Conservation (phyloP, 2,329 filamentous ascomycete genomes). For the Sporothrix sp. region DNA sequence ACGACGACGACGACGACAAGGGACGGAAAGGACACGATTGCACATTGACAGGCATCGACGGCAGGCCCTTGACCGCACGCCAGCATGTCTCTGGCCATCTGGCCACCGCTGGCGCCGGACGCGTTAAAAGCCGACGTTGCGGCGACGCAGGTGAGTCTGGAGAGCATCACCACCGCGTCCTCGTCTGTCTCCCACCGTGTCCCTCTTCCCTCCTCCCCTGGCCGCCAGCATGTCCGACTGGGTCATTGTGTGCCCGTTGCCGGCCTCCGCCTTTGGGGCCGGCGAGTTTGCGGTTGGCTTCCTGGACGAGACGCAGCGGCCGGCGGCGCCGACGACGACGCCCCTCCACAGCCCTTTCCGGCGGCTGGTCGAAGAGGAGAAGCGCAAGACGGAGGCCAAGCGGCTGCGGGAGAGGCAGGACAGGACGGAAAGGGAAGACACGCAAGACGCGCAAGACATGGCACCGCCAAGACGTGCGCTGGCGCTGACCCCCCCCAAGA, state of each 20-base stretch:
- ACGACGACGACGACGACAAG: not conserved
- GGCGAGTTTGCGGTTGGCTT: not conserved
- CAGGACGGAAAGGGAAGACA: too few relatives aligned
- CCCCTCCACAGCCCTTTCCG: not conserved
- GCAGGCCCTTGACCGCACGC: not conserved
- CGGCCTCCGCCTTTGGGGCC: not conserved
- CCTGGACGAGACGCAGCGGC: not conserved
- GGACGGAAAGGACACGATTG: not conserved
- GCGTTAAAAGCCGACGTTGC: slow-evolving; percentile 42
- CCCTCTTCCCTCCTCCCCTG: not conserved
- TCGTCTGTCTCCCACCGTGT: not conserved
- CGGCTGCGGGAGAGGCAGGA: not conserved
- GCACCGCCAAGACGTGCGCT: too few relatives aligned
- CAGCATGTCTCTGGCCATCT: slow-evolving; percentile 49
- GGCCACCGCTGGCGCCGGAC: slow-evolving; percentile 42
- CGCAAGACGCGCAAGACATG: too few relatives aligned
- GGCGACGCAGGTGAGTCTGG: slow-evolving; percentile 38
- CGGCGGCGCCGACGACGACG: not conserved
- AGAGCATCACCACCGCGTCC: not conserved
- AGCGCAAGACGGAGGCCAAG: not conserved
- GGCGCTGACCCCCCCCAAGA: slow-evolving; percentile 27
- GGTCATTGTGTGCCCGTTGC: slow-evolving; percentile 5
- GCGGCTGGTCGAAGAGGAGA: not conserved
- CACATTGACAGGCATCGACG: not conserved
- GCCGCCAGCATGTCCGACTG: slow-evolving; percentile 6